phyloP scores from a whole-genome alignment of 768 basidiomycete genomes.

The Tulasnella sp. region DNA sequence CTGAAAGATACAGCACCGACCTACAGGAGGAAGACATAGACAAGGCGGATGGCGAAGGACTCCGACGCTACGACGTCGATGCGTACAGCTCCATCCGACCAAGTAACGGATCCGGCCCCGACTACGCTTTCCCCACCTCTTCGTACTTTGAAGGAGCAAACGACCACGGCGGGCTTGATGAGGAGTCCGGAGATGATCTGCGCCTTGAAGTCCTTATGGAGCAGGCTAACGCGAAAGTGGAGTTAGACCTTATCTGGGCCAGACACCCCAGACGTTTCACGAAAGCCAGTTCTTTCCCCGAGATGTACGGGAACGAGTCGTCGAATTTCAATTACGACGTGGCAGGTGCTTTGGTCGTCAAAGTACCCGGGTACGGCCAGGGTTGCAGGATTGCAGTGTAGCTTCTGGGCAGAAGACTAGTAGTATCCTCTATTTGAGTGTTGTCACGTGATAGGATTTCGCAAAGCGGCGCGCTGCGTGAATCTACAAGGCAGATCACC shows the following conservation, averaged over 20 bases:
- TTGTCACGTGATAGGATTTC: no score
- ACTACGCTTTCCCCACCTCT: background rate
- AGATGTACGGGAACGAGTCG: background rate
- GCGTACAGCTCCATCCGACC: background rate
- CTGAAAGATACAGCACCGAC: background rate
- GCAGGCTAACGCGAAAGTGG: background rate
- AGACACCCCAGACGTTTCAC: background rate
- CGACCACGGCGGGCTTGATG: background rate
- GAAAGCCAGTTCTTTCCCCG: background rate
- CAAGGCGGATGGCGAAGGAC: background rate
- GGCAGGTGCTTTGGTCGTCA: background rate
- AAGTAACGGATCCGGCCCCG: background rate
- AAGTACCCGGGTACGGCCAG: background rate
- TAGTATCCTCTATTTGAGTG: no score
- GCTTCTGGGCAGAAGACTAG: no score
- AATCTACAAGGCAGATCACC: no score
- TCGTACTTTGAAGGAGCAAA: background rate
- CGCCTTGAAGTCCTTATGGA: background rate
- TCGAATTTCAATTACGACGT: background rate
- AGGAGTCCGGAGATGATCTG: background rate
- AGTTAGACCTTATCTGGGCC: background rate
- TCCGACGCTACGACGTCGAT: background rate
- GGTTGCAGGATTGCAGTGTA: background rate
- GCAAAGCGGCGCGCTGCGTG: no score
- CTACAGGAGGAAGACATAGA: background rate